Base-by-base conservation (phyloP, 1,284 basidiomycete species). In the Sanguinoderma infundibulare region DNA sequence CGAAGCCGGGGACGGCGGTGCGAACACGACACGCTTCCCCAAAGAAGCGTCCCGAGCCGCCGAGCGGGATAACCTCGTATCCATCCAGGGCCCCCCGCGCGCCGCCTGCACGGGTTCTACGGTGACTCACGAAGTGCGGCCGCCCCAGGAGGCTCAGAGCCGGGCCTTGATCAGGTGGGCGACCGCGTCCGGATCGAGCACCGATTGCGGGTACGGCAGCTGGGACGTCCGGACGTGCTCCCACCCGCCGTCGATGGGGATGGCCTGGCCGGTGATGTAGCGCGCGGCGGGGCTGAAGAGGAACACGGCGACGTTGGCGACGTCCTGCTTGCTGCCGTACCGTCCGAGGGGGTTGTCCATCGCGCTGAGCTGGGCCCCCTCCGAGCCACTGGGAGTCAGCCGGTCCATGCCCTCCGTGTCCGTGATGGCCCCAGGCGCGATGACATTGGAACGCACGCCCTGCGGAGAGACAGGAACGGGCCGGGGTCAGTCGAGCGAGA, bases 371-470 rank as follows among this genome's bases (percentile, higher is more conserved):
- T 22, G 10, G 47, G 58, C 22, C 24, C 67, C 53, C 35, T 42
- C 60, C 9, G 44, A 20, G 52, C 39, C 42, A 12, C 28, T 46
- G 3, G 24, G 1, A 6, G 12, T 26, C 24, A 46, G 42, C 4
- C 42, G 42, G 42, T 46, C 81, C 82, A 91, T 86, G 53, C 97
- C 97, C 73, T 94, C 95, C 0, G 96, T 98, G 22, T 83, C 87
- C 3, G 77, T 83, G 63, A 98, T 97, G 9, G 94, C 90, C 1
- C 91, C 96, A 5, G 96, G 96, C 0, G 95, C 88, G 69, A 98
- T 91, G 55, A 97, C 91, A 73, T 98, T 98, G 39, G 92, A 94
- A 55, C 96, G 89, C 36, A 98, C 89, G n/a, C 96, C 97, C 74
- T 74, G 60, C 8, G 40, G 6, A 32, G n/a, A 17, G 20, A 28